A percentile compares a stretch with the other conserved stretches of the same genome.
Conservation (phyloP, 2,329 filamentous ascomycete genomes). For the Penicillium polonicum region DNA sequence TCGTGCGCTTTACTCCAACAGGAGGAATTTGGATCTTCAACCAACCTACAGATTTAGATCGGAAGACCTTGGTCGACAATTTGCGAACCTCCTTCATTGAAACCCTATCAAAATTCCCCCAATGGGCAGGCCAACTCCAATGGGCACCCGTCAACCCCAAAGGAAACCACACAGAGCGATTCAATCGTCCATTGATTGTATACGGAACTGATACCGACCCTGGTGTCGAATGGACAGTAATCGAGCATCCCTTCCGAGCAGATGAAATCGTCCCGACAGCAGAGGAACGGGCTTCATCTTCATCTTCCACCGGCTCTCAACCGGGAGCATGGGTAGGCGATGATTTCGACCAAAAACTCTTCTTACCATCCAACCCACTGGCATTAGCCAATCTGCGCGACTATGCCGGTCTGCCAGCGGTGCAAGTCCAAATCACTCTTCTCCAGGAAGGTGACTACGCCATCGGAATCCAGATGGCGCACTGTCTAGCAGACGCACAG, state of each 20-base stretch:
- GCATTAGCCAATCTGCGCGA: slow-evolving; percentile 6
- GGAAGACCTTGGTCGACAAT: neutral
- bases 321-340: slow-evolving; percentile 1
- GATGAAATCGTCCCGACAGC: slow-evolving; percentile 5
- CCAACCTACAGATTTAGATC: neutral
- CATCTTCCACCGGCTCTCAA: neutral
- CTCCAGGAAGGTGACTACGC: slow-evolving; percentile 46
- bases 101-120: slow-evolving; percentile 9
- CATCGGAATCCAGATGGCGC: slow-evolving; percentile 45
- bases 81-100: slow-evolving; percentile 2
- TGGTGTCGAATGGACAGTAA: slow-evolving; percentile 9
- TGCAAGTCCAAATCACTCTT: slow-evolving; percentile 40
- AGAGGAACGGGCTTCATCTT: slow-evolving; percentile 4
- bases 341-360: neutral
- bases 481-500: slow-evolving; percentile 49
- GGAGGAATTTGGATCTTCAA: slow-evolving; percentile 11
- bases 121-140: slow-evolving; percentile 16
- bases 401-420: neutral
- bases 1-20: slow-evolving; percentile 11
- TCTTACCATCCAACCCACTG: neutral
- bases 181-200: slow-evolving; percentile 10
- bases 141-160: slow-evolving; percentile 7
- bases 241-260: neutral
- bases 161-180: slow-evolving; percentile 9
- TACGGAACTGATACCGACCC: slow-evolving; percentile 6